These are phyloP conservation scores for Talaromyces nanjingensis DNA, from an alignment of 495 filamentous ascomycete species.

Conservation along the genomic window DNA sequence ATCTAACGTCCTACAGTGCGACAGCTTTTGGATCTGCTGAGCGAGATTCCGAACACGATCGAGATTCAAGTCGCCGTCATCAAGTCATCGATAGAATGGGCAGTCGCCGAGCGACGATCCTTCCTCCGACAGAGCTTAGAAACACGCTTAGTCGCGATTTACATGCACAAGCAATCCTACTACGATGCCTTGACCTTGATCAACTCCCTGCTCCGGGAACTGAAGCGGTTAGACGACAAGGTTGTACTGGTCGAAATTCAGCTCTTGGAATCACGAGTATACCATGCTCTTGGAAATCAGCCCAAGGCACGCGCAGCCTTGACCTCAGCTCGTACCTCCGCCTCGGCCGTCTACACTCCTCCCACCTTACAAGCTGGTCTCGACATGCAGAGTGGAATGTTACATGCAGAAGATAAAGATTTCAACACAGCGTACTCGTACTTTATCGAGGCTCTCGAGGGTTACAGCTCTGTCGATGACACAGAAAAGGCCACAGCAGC, in stretches of 20 bases:
- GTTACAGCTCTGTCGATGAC: constrained; percentile 90
- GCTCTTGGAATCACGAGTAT: constrained; percentile 91
- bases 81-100: constrained; percentile 99
- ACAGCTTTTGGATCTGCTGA: constrained; percentile 93
- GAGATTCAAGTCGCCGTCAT: constrained; percentile 91
- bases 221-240: constrained; percentile 98
- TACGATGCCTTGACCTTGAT: constrained; percentile 95
- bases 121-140: constrained; percentile 98
- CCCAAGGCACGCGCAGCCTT: constrained; percentile 93
- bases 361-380: constrained; percentile 90
- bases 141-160: constrained; percentile 84
- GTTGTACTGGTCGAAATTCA: constrained; percentile 98
- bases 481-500: constrained; percentile 77
- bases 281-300: constrained; percentile 95
- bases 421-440: constrained; percentile 98
- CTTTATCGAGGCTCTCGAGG: constrained; percentile 97
- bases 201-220: constrained; percentile 87
- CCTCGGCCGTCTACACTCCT: constrained; percentile 94
- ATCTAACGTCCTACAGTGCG: constrained; percentile 56
- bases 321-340: constrained; percentile 87
- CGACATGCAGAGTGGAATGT: constrained; percentile 98
- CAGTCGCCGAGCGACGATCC: constrained; percentile 79
- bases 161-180: constrained; percentile 94
- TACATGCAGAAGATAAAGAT: constrained; percentile 97
- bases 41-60: constrained; percentile 82